Base-by-base conservation (phyloP, 116 monocot species). In the Phalaenopsis hybrid region DNA sequence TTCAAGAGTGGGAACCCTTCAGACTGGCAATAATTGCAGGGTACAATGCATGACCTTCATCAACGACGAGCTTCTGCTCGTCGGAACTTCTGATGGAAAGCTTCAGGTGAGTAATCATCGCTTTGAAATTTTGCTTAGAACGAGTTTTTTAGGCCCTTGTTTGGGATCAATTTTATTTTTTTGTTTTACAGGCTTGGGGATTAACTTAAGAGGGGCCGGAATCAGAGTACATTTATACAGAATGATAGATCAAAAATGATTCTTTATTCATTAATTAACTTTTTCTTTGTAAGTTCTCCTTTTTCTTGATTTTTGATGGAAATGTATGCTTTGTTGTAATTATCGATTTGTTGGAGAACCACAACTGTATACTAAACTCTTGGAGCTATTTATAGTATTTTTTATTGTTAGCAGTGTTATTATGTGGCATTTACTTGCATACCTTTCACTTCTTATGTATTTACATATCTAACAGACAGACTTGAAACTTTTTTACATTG, bases 61-160 rank as follows among this genome's bases (percentile, higher is more conserved):
- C 58, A 28, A 20, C 75, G 86, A 89, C 61, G 89, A 86, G 76
- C 45, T 90, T 81, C 68, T 90, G 77, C 79, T 90, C 8, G 78
- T 90, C 5, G 90, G 90, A 76, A 90, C 90, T 20, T 88, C 88
- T 34, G 88, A 87, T 80, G 90, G 90, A 4, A 85, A 46, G 43
- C 79, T 90, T 86, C 90, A 88, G 88, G 90, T 88, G 77, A 41
- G 25, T 58, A 49, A 34, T 37, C 4, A 41, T 34, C 15, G 33
- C 57, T 15, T 3, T 41, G 41, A 41, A 41, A 41, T 41, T 31
- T 41, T 41, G 41, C 41, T 41, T 25, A 49, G 10, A 31, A 31
- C 31, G 31, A 31, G 31, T 31, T 31, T 31, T 31, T 31, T 31
- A 0, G 0, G 31, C 0, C 0, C 31, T 31, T 31, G 31, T 31